Base-by-base conservation (phyloP, 1,139 yeast genomes). In the Geotrichum restrictum region DNA sequence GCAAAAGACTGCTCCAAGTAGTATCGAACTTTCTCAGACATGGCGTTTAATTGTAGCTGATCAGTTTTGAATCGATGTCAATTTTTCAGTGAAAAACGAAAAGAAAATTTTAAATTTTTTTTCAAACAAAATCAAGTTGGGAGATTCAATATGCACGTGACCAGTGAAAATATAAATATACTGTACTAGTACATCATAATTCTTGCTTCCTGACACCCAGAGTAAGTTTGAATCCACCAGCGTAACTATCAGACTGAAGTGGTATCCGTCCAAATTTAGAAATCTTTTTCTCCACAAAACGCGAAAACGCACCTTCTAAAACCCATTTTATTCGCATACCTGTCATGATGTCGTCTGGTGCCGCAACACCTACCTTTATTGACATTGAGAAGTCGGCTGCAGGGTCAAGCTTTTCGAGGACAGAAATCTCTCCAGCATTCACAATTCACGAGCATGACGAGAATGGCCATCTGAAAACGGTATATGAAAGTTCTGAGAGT, bases 1-100 rank as follows among this genome's bases (percentile, higher is more conserved):
- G 96, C 96, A 64, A 93, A 91, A 7, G 91, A 82, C 62, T 83
- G 89, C 70, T 87, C 95, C 68, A 87, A 73, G 66, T 82, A 83
- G 69, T 80, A 85, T 69, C 95, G 79, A 24, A 85, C 84, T 62
- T 83, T 83, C 49, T 87, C 87, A 22, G 88, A 79, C 91, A 84
- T 85, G 45, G 27, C 16, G 36, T 7, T 43, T 11, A 13, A n/a
- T 7, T n/a, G n/a, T 14, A n/a, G 11, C n/a, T 40, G 44, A 40
- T 40, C 44, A 21, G 33, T 6, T 24, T 40, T 27, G 18, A 13
- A 13, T 40, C 5, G 16, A 40, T 10, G 2, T 40, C 32, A 21
- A 24, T 21, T 18, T 40, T 21, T 14, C 14, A 13, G n/a, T 5
- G 36, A 32, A 32, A 32, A 32, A 32, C 11, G 16, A 7, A n/a